Evolutionary conservation across 805 yeast genomes (phyloP).

Genomic region (Kluyveromyces starmeri): DNA sequence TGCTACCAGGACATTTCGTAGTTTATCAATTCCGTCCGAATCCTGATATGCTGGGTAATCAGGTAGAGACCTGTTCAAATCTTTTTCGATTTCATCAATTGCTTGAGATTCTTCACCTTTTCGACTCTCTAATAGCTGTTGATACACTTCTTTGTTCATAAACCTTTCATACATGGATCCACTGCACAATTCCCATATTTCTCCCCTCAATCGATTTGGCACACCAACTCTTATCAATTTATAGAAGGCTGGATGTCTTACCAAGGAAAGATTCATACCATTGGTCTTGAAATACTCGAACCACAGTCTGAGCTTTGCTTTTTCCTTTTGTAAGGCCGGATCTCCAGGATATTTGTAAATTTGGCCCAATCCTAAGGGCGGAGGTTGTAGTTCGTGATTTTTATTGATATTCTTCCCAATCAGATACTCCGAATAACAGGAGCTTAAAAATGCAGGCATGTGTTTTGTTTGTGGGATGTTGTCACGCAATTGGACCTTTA

Average conservation of each 20-base stretch:
- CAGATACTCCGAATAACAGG: slow-evolving; percentile 81
- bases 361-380: slow-evolving; percentile 82
- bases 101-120: slow-evolving; percentile 66
- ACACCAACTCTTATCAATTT: slow-evolving; percentile 82
- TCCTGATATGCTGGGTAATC: slow-evolving; percentile 92
- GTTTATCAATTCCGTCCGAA: slow-evolving; percentile 72
- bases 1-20: slow-evolving; percentile 83
- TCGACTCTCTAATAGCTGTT: slow-evolving; percentile 48
- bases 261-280: slow-evolving; percentile 75
- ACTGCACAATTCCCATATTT: slow-evolving; percentile 86
- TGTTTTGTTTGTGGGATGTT: slow-evolving; percentile 55
- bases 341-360: slow-evolving; percentile 85
- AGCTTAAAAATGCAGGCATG: slow-evolving; percentile 54
- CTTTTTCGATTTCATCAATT: slow-evolving; percentile 94
- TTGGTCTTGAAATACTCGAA: slow-evolving; percentile 77
- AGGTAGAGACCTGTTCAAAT: slow-evolving; percentile 86
- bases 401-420: slow-evolving; percentile 40
- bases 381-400: slow-evolving; percentile 39
- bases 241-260: slow-evolving; percentile 68
- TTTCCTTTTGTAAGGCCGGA: slow-evolving; percentile 64
- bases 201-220: slow-evolving; percentile 93
- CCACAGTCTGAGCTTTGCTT: slow-evolving; percentile 86
- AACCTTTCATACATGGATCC: slow-evolving; percentile 77
- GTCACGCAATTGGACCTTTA: slow-evolving; percentile 52
- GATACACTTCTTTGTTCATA: slow-evolving; percentile 52